phyloP scores from a whole-genome alignment of 257 asterid genomes.

The Lycium barbarum region DNA sequence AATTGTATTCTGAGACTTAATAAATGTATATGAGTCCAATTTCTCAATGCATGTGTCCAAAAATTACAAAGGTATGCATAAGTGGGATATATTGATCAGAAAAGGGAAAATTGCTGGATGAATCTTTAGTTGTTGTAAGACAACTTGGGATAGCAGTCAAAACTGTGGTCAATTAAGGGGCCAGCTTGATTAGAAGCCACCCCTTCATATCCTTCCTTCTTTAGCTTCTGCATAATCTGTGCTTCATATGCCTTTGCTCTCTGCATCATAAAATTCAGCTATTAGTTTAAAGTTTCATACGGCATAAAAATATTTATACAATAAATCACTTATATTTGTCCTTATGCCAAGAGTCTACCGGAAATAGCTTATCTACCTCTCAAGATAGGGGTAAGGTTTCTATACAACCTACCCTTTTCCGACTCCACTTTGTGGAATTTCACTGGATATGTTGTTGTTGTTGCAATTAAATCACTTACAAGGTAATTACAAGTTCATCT shows the following conservation, averaged over 20 bases:
- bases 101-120: not conserved
- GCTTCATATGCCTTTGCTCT: slow-evolving; percentile 66
- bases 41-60: not conserved
- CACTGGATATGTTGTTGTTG: too few relatives aligned
- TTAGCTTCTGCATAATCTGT: slow-evolving; percentile 49
- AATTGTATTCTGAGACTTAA: too few relatives aligned
- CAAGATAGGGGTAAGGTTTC: too few relatives aligned
- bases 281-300: not conserved
- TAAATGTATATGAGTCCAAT: too few relatives aligned
- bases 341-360: too few relatives aligned
- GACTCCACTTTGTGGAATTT: too few relatives aligned
- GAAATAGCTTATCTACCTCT: too few relatives aligned
- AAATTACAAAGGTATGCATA: not conserved
- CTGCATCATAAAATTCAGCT: slow-evolving; percentile 40
- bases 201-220: slow-evolving; percentile 49
- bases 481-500: not conserved
- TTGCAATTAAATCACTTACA: not conserved
- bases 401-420: too few relatives aligned
- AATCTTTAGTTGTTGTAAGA: slow-evolving; percentile 51
- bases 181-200: slow-evolving; percentile 40
- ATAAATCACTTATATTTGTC: too few relatives aligned
- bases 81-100: slow-evolving; percentile 35
- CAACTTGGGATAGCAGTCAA: slow-evolving; percentile 48
- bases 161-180: slow-evolving; percentile 43
- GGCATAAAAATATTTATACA: too few relatives aligned